phyloP scores from a whole-genome alignment of 306 rosid genomes.

The Cajanus cajan region DNA sequence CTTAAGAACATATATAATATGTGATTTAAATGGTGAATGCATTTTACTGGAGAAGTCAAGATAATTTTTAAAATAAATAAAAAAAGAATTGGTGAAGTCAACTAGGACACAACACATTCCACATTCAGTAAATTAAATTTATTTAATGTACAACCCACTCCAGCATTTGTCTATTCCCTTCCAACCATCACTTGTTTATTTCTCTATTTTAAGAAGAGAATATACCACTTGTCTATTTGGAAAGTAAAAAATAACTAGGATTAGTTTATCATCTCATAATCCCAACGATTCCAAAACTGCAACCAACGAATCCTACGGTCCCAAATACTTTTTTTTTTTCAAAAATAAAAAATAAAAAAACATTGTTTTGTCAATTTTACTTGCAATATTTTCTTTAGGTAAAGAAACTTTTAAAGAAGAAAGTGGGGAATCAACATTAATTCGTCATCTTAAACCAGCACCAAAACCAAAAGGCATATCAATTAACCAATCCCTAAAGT shows the following conservation, averaged over 20 bases:
- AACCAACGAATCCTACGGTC: not conserved
- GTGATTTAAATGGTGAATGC: not conserved
- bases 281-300: not conserved
- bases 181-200: not conserved
- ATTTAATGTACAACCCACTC: not conserved
- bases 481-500: slow-evolving; percentile 10
- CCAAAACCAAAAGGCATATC: not conserved
- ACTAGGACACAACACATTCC: not conserved
- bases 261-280: not conserved
- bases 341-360: too few species aligned
- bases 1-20: not conserved
- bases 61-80: too few species aligned
- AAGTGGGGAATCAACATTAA: slow-evolving; percentile 27
- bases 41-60: not conserved
- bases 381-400: not conserved
- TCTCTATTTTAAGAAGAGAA: not conserved
- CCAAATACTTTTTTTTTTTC: not conserved
- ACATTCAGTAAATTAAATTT: not conserved
- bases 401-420: not conserved
- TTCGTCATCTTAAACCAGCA: not conserved
- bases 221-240: not conserved
- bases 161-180: not conserved
- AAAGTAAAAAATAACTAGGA: not conserved
- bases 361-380: not conserved
- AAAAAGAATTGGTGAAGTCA: not conserved